phyloP scores from a whole-genome alignment of 345 rosid genomes.

The Conringia planisiliqua region DNA sequence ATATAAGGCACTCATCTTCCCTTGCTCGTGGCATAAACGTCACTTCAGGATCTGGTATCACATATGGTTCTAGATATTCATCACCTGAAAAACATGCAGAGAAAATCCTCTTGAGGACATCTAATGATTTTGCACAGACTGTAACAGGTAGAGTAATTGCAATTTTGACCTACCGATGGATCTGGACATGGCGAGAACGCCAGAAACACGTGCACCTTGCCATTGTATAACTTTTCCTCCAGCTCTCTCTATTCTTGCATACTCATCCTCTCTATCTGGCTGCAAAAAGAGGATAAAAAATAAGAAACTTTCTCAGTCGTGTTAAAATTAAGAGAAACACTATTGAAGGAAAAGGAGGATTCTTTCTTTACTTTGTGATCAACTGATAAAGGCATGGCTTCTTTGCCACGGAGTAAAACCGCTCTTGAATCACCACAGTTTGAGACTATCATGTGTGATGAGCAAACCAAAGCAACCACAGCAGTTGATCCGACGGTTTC shows the following conservation, averaged over 20 bases:
- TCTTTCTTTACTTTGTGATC: slow-evolving; percentile 74
- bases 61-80: slow-evolving; percentile 91
- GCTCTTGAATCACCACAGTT: slow-evolving; percentile 98
- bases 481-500: slow-evolving; percentile 97
- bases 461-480: slow-evolving; percentile 83
- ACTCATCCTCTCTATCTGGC: slow-evolving; percentile 86
- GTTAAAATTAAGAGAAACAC: neutral
- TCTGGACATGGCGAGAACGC: slow-evolving; percentile 97
- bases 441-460: slow-evolving; percentile 83
- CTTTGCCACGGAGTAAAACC: slow-evolving; percentile 84
- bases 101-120: neutral
- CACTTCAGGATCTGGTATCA: slow-evolving; percentile 97
- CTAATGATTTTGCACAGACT: slow-evolving; percentile 11
- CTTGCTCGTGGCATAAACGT: slow-evolving; percentile 73
- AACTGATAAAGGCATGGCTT: slow-evolving; percentile 64
- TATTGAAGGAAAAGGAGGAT: slow-evolving; percentile 3
- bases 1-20: slow-evolving; percentile 84
- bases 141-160: neutral
- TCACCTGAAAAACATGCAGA: slow-evolving; percentile 57
- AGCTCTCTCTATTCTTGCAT: slow-evolving; percentile 80
- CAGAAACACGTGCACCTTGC: slow-evolving; percentile 91
- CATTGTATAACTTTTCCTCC: slow-evolving; percentile 95
- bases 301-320: slow-evolving; percentile 2
- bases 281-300: slow-evolving; percentile 25
- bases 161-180: slow-evolving; percentile 64